phyloP scores from a whole-genome alignment of 495 filamentous ascomycete species.

The Astrothelium macrocarpum region DNA sequence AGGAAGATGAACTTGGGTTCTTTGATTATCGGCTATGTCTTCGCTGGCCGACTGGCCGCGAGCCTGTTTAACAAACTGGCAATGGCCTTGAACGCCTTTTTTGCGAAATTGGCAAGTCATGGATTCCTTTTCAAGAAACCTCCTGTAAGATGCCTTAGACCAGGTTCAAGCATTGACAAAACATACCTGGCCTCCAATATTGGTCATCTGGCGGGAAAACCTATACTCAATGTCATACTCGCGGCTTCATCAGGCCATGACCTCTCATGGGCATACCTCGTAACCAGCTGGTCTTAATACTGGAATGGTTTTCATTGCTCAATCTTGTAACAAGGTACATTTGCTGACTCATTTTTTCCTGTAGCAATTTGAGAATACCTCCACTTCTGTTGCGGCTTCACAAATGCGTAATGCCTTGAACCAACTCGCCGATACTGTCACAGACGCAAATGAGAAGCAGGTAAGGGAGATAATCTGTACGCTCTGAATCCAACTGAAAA shows the following conservation, averaged over 20 bases:
- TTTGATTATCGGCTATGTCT: no score
- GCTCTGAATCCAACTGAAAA: constrained; percentile 9
- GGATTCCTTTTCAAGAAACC: not conserved
- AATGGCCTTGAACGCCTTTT: not conserved
- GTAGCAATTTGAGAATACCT: constrained; percentile 98
- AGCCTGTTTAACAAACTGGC: not conserved
- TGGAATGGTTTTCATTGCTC: not conserved
- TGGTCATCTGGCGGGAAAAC: not conserved
- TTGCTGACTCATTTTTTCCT: constrained; percentile 16
- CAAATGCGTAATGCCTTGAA: constrained; percentile 99
- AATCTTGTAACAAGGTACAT: constrained; percentile 4
- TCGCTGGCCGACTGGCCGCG: no score
- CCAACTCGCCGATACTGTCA: constrained; percentile 78
- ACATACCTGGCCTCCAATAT: not conserved
- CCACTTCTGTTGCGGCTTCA: constrained; percentile 90
- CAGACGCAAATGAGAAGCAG: constrained; percentile 75
- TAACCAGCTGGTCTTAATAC: no score
- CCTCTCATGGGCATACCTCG: no score
- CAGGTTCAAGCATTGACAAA: not conserved
- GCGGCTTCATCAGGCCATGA: no score
- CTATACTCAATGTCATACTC: no score
- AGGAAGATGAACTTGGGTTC: no score
- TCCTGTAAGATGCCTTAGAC: not conserved
- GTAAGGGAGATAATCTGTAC: constrained; percentile 30
- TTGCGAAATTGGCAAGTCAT: not conserved